Evolutionary conservation across 2,329 filamentous ascomycete species (phyloP), one percentile per base, ranked within the genome.

Genomic region (Conoideocrella luteorostrata): DNA sequence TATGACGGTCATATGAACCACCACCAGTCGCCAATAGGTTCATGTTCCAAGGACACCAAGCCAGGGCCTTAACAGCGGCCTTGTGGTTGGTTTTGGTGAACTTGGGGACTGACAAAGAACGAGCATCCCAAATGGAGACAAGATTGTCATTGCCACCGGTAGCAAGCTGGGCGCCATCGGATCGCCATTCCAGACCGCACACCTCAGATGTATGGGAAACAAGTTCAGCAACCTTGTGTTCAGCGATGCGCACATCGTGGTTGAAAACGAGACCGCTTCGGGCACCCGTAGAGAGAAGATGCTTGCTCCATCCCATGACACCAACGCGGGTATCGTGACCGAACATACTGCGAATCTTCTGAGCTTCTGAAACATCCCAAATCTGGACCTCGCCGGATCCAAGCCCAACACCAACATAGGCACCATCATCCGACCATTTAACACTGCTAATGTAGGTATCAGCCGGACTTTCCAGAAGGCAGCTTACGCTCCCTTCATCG

Each of bases 81-180:
- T 93, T 93, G 77, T 98, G 93, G 78, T 98, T 98, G 61, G 91
- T 95, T 83, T 98, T 98, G 69, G 89, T 93, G 75, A 97, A 97
- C 72, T 97, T 97, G 64, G 93, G 93, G 9, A 94, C 90, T 15
- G 82, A 83, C 47, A 98, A 77, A 7, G 88, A 93, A 40, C 93
- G 88, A 44, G 93, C 91, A 66, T 98, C 93, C 93, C 93, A 98
- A 71, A 98, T 98, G 58, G 88, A 94, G 54, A 98, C 93, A 44
- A 98, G 77, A 75, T 98, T 98, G 77, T 98, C 93, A 61, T 98
- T 98, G 65, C 90, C 93, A 58, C 93, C 93, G 43, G 93, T 97
- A 42, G 93, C 93, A 48, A 98, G 85, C 74, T 97, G 93, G 42
- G 91, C 88, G 55, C 93, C 93, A 62, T 98, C 93, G 15, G 90